Percentiles rank a stretch among this genome's conserved stretches.
phyloP scores from a whole-genome alignment of 495 filamentous ascomycete species.

The Melanomma pulvis-pyrius region DNA sequence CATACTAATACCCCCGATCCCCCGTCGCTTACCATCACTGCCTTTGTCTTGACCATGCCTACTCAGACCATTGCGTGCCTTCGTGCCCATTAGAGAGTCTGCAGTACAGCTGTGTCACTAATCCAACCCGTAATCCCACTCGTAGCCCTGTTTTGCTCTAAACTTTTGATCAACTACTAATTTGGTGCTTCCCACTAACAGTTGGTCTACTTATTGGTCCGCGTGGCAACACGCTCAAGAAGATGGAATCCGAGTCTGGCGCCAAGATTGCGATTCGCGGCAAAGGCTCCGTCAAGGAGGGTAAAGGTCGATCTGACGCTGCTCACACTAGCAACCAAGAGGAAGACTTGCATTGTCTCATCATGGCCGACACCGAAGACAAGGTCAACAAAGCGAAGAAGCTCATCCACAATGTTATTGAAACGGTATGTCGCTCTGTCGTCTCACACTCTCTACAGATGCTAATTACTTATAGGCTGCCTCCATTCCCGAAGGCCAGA shows the following conservation, averaged over 20 bases:
- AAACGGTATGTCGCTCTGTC: conserved; percentile 71
- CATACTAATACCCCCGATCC: conserved; percentile 51
- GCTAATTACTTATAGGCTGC: conserved; percentile 67
- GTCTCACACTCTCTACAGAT: background rate
- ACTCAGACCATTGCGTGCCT: conserved; percentile 54
- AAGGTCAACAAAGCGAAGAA: conserved; percentile 98
- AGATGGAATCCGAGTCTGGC: conserved; percentile 95
- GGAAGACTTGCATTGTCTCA: conserved; percentile 97
- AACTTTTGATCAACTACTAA: conserved; percentile 67
- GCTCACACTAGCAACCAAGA: conserved; percentile 99
- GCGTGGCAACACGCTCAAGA: conserved; percentile 98
- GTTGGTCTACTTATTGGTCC: conserved; percentile 99
- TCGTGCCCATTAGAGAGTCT: conserved; percentile 43
- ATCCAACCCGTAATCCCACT: conserved; percentile 56
- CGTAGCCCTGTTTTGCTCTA: conserved; percentile 41
- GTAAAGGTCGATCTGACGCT: conserved; percentile 97
- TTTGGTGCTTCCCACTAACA: conserved; percentile 88
- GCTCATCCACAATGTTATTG: conserved; percentile 95
- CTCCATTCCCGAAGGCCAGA: conserved; percentile 96
- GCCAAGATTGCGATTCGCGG: conserved; percentile 99
- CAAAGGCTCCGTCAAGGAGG: conserved; percentile 99
- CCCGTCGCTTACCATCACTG: conserved; percentile 34
- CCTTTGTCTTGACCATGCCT: conserved; percentile 49
- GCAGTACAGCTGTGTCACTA: conserved; percentile 48
- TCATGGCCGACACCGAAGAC: conserved; percentile 98